phyloP scores from a whole-genome alignment of 441 rosid genomes.

The Omphalea diandra region DNA sequence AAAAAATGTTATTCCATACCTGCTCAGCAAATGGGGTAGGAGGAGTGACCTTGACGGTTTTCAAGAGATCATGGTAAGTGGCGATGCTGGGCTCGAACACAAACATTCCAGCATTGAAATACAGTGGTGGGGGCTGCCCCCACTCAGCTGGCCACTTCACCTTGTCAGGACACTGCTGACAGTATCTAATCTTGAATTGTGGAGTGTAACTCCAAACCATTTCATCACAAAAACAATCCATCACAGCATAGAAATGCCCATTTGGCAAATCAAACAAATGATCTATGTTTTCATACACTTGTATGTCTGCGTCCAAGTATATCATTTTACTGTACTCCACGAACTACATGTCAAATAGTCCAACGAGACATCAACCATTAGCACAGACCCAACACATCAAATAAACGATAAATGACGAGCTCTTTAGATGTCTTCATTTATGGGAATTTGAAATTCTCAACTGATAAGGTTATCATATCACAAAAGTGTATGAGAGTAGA shows the following conservation, averaged over 20 bases:
- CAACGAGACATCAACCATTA: no score
- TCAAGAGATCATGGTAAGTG: slow-evolving; percentile 45
- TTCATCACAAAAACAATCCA: slow-evolving; percentile 85
- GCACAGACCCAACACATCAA: no score
- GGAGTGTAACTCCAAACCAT: slow-evolving; percentile 76
- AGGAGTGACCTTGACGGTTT: slow-evolving; percentile 44
- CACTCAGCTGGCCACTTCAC: slow-evolving; percentile 59
- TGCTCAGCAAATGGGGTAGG: slow-evolving; percentile 84
- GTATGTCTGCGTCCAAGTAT: slow-evolving; percentile 89
- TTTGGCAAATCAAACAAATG: slow-evolving; percentile 60
- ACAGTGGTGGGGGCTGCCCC: slow-evolving; percentile 60
- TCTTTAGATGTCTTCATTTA: no score
- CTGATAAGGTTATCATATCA: no score
- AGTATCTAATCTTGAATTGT: slow-evolving; percentile 60
- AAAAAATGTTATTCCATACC: slow-evolving; percentile 30
- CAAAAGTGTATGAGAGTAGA: no score
- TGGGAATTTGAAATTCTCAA: no score
- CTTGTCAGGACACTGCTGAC: slow-evolving; percentile 70
- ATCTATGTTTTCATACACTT: slow-evolving; percentile 70
- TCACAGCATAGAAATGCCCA: slow-evolving; percentile 68
- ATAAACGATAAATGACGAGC: no score
- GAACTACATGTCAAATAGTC: slow-evolving; percentile 42
- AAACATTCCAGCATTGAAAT: slow-evolving; percentile 91
- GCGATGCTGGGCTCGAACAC: slow-evolving; percentile 56
- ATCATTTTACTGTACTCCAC: slow-evolving; percentile 79